These are phyloP conservation scores for Paecilomyces sp. DNA, from an alignment of 2,329 filamentous ascomycete species.

Conservation along the genomic window DNA sequence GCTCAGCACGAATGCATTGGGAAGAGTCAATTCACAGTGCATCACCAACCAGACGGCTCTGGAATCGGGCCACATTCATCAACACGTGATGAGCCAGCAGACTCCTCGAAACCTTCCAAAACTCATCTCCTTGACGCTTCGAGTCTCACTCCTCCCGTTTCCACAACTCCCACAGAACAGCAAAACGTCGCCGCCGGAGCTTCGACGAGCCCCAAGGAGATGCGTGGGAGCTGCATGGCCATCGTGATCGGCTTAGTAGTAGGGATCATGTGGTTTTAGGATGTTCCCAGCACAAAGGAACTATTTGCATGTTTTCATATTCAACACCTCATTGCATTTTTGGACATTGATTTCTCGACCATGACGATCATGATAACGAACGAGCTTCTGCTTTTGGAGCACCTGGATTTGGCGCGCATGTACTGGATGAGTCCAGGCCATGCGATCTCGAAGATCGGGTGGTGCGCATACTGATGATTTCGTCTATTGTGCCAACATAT, in stretches of 20 bases:
- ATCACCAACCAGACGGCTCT: background rate
- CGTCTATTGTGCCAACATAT: background rate
- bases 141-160: conserved; percentile 2
- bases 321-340: background rate
- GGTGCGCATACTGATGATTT: background rate
- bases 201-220: conserved; percentile 17
- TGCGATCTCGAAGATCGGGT: background rate
- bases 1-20: background rate
- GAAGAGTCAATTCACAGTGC: background rate
- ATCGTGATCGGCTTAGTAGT: conserved; percentile 28
- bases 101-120: background rate
- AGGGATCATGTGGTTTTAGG: conserved; percentile 30
- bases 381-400: background rate
- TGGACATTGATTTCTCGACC: background rate
- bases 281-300: background rate
- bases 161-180: conserved; percentile 10
- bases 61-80: background rate
- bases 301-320: background rate
- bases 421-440: background rate
- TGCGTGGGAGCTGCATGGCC: conserved; percentile 30
- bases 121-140: background rate
- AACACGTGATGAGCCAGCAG: background rate
- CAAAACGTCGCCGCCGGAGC: conserved; percentile 15
- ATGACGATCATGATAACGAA: background rate
- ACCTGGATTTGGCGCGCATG: background rate